A percentile compares a stretch with the other conserved stretches of the same genome.
Conservation (phyloP, 306 rosid species). For the Crataegus laevigata region DNA sequence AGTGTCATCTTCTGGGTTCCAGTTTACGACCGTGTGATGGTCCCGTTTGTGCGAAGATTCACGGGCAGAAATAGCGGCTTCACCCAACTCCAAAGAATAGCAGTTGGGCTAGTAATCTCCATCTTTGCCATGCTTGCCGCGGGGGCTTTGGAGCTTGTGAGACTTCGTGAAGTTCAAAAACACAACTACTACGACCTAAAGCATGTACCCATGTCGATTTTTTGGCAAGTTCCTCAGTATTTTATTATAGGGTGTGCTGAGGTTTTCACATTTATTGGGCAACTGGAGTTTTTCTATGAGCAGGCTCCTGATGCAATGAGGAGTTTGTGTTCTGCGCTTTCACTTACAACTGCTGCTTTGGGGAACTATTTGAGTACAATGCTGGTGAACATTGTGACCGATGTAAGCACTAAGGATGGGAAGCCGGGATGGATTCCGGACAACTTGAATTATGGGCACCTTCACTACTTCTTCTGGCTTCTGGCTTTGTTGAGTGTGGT, state of each 20-base stretch:
- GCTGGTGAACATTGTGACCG: slow-evolving; percentile 6
- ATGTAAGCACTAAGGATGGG: slow-evolving; percentile 2
- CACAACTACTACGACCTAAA: slow-evolving; percentile 8
- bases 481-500: slow-evolving; percentile 5
- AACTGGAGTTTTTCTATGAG: slow-evolving; percentile 17
- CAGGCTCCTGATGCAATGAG: slow-evolving; percentile 29
- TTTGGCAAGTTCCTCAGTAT: slow-evolving; percentile 23
- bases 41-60: not conserved
- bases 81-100: slow-evolving; percentile 23
- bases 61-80: slow-evolving; percentile 4
- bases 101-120: slow-evolving; percentile 10
- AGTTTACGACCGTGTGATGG: not conserved
- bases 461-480: slow-evolving; percentile 10
- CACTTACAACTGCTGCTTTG: slow-evolving; percentile 4
- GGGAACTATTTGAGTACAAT: slow-evolving; percentile 8
- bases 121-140: slow-evolving; percentile 1
- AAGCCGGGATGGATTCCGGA: slow-evolving; percentile 11
- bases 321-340: slow-evolving; percentile 20
- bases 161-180: not conserved
- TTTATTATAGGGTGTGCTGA: slow-evolving; percentile 17
- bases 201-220: slow-evolving; percentile 20
- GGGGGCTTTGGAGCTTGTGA: slow-evolving; percentile 5
- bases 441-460: slow-evolving; percentile 14
- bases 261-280: slow-evolving; percentile 12
- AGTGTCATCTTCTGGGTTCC: slow-evolving; percentile 16